Percentiles rank a stretch among this genome's conserved stretches.
Evolutionary conservation across 305 asterid genomes (phyloP).

Genomic region (Solanum hybrid): DNA sequence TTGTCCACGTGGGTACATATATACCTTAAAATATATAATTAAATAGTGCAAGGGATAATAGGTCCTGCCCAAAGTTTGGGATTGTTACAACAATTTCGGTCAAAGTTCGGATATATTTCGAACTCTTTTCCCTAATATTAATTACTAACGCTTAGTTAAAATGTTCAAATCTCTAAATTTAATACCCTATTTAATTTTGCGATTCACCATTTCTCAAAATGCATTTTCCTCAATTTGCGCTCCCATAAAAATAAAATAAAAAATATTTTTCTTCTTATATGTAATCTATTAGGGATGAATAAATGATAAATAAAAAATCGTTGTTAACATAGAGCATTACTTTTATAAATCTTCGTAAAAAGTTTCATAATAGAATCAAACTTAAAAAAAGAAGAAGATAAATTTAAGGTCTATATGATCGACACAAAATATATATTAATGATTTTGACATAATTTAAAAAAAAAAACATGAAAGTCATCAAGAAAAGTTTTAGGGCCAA

Average conservation of each 20-base stretch:
- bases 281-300: not conserved
- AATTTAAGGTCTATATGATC: not conserved
- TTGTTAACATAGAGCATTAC: not conserved
- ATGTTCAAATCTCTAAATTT: not conserved
- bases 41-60: too few species aligned
- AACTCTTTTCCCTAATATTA: too few species aligned
- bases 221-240: not conserved
- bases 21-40: too few species aligned
- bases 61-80: too few species aligned
- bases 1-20: too few species aligned
- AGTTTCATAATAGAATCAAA: not conserved
- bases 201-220: not conserved
- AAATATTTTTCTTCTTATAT: not conserved
- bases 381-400: not conserved
- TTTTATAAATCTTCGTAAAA: not conserved
- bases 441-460: not conserved
- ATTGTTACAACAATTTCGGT: too few species aligned
- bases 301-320: not conserved
- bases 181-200: not conserved
- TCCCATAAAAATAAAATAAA: not conserved
- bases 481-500: not conserved
- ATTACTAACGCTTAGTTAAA: too few species aligned
- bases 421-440: not conserved
- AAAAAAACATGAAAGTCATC: not conserved
- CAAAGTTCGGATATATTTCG: too few species aligned